Conservation (phyloP, 2,329 filamentous ascomycete genomes). For the Torrubiellomyces zombiae region DNA sequence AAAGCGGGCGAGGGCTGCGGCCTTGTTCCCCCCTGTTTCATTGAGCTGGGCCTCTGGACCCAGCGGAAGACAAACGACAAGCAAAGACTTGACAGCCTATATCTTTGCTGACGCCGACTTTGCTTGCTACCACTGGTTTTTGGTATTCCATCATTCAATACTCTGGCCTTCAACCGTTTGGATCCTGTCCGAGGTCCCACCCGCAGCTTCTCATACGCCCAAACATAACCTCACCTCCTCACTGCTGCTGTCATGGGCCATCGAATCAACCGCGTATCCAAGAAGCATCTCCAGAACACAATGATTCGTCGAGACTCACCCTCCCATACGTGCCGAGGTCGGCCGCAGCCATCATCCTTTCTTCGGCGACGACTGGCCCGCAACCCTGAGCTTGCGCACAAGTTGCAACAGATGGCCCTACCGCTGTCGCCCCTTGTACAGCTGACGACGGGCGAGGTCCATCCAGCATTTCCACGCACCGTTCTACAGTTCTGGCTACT, state of each 20-base stretch:
- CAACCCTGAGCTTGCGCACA: slow-evolving; percentile 38
- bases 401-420: slow-evolving; percentile 49
- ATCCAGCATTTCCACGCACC: slow-evolving; percentile 47
- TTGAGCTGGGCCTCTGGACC: no score
- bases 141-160: neutral
- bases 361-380: slow-evolving; percentile 18
- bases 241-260: neutral
- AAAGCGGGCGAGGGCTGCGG: no score
- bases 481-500: slow-evolving; percentile 60
- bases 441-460: slow-evolving; percentile 41
- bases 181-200: neutral
- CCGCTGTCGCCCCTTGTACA: slow-evolving; percentile 50
- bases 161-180: neutral
- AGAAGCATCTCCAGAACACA: slow-evolving; percentile 5
- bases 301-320: slow-evolving; percentile 17
- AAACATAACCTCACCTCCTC: neutral
- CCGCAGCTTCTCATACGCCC: neutral
- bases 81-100: no score
- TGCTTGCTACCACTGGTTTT: no score
- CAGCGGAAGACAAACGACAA: no score
- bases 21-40: no score
- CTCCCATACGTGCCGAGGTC: slow-evolving; percentile 14
- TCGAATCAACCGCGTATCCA: no score
- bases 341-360: slow-evolving; percentile 12
- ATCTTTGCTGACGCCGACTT: no score